Conservation (phyloP, 2,329 filamentous ascomycete genomes). For the Ilyonectria mors-panacis region DNA sequence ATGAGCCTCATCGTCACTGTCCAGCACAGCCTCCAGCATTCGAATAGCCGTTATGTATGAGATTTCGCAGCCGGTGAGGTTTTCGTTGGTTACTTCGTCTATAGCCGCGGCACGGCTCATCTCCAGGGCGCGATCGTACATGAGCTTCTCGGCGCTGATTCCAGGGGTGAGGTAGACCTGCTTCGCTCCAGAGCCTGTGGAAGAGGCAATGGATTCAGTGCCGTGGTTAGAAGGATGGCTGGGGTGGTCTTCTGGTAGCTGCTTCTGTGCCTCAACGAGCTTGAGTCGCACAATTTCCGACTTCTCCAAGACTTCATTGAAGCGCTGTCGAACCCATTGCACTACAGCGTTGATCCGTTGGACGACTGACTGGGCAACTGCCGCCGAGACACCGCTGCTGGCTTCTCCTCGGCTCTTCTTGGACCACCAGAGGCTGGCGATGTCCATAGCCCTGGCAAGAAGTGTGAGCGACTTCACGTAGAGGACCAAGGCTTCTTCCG, state of each 20-base stretch:
- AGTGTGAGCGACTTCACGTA: conserved; percentile 96
- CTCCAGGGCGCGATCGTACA: conserved; percentile 97
- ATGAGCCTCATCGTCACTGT: conserved; percentile 77
- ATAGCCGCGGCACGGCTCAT: conserved; percentile 97
- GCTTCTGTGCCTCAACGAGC: conserved; percentile 87
- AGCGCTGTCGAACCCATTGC: conserved; percentile 93
- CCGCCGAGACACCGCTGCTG: conserved; percentile 57
- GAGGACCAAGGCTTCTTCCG: conserved; percentile 93
- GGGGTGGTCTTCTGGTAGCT: conserved; percentile 87
- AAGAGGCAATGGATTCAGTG: conserved; percentile 68
- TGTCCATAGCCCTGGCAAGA: conserved; percentile 94
- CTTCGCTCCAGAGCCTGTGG: conserved; percentile 77
- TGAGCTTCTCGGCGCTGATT: conserved; percentile 94
- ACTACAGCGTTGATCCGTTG: conserved; percentile 92
- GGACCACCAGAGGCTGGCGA: conserved; percentile 93
- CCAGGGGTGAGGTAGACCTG: conserved; percentile 89
- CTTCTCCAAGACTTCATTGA: conserved; percentile 98
- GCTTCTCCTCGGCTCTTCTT: conserved; percentile 79
- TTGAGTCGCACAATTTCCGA: conserved; percentile 94
- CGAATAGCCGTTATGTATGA: conserved; percentile 94
- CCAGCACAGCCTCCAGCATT: conserved; percentile 95
- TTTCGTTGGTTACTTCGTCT: conserved; percentile 94
- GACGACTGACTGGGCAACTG: conserved; percentile 65
- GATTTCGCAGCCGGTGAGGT: conserved; percentile 88
- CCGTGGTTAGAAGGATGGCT: conserved; percentile 87